Percentiles rank a stretch among this genome's conserved stretches.
phyloP scores from a whole-genome alignment of 371 early-diverging fungal genomes.

The Funneliformis caledonium region DNA sequence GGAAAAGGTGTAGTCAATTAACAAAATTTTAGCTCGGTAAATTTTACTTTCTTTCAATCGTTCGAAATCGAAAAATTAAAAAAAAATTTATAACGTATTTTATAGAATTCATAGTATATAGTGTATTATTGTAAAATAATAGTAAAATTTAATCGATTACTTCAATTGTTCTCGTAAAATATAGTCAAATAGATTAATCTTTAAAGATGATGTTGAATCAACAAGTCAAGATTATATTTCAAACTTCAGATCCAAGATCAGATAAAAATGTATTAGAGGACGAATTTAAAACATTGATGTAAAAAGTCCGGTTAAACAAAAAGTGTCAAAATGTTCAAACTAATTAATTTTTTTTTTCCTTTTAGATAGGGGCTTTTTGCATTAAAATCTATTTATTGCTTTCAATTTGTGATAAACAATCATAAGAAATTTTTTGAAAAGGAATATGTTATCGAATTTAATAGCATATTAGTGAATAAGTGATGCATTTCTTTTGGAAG shows the following conservation, averaged over 20 bases:
- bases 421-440: conserved; percentile 47
- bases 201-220: conserved; percentile 67
- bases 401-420: conserved; percentile 86
- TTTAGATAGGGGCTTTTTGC: conserved; percentile 86
- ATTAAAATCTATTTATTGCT: conserved; percentile 88
- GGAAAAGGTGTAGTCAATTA: conserved; percentile 59
- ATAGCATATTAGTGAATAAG: conserved; percentile 55
- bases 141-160: not conserved
- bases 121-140: too few relatives aligned
- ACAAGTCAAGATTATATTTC: conserved; percentile 62
- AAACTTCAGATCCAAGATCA: not conserved
- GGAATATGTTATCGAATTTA: too few relatives aligned
- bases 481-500: conserved; percentile 91
- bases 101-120: too few relatives aligned
- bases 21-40: conserved; percentile 84
- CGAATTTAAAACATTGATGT: conserved; percentile 66
- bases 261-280: too few relatives aligned
- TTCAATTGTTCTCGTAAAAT: not conserved
- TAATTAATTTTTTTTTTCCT: not conserved
- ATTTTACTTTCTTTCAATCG: not conserved
- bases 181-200: not conserved
- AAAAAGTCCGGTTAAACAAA: conserved; percentile 83
- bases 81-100: too few relatives aligned
- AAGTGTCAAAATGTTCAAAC: conserved; percentile 39
- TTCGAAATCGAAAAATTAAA: not conserved